Conservation (phyloP, 2,329 filamentous ascomycete species). For the Paecilomyces niveus region DNA sequence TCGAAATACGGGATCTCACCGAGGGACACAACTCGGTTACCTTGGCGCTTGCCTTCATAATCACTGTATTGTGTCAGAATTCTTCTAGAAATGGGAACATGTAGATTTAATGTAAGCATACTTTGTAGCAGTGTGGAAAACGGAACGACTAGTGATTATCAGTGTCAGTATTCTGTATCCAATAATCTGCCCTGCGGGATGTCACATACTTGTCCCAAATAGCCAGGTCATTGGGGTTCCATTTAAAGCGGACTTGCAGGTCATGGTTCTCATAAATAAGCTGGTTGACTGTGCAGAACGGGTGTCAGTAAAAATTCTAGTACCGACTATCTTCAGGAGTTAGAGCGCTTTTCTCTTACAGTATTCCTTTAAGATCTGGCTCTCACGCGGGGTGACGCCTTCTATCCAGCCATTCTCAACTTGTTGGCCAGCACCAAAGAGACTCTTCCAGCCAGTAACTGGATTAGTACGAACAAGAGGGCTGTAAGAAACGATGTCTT, state of each 20-base stretch:
- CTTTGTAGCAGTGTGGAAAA: slow-evolving; percentile 45
- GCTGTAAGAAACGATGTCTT: slow-evolving; percentile 1
- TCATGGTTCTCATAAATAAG: slow-evolving; percentile 17
- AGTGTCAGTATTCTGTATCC: not conserved
- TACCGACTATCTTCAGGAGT: not conserved
- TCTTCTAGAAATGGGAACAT: not conserved
- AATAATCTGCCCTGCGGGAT: slow-evolving; percentile 2
- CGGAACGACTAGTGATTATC: slow-evolving; percentile 33
- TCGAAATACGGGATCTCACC: slow-evolving; percentile 12
- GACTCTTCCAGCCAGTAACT: slow-evolving; percentile 13
- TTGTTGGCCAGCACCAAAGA: slow-evolving; percentile 15
- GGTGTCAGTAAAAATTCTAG: not conserved
- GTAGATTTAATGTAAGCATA: not conserved
- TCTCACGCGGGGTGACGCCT: slow-evolving; percentile 12
- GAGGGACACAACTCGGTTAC: slow-evolving; percentile 10
- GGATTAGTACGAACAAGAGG: slow-evolving; percentile 44
- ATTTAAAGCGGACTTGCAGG: slow-evolving; percentile 10
- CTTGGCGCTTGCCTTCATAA: slow-evolving; percentile 2
- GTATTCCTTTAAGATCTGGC: slow-evolving; percentile 13
- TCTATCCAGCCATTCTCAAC: slow-evolving; percentile 12
- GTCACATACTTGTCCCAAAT: slow-evolving; percentile 15
- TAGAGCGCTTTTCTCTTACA: slow-evolving; percentile 10
- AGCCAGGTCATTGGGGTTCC: slow-evolving; percentile 12
- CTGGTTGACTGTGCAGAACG: not conserved
- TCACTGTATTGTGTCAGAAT: not conserved